Percentiles rank a stretch among this genome's conserved stretches.
Conservation (phyloP, 148 eudicot species). For the Vaccinium myrtillus region DNA sequence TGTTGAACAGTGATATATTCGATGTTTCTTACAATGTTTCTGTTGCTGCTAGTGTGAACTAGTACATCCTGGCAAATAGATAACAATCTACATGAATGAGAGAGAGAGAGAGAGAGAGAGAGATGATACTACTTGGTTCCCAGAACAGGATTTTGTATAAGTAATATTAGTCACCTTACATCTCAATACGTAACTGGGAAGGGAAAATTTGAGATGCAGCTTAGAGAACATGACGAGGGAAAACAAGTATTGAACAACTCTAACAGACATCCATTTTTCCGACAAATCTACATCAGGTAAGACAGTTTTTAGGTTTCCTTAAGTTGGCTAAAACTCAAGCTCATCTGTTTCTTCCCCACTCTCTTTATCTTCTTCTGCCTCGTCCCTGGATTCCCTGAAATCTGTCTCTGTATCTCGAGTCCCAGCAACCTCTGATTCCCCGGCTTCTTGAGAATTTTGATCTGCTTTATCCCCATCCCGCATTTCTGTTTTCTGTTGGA, state of each 20-base stretch:
- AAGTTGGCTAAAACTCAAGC: slow-evolving; percentile 14
- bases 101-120: not conserved
- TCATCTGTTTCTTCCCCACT: slow-evolving; percentile 20
- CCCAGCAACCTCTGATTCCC: not conserved
- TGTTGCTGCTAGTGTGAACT: not conserved
- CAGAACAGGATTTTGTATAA: not conserved
- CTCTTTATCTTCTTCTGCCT: slow-evolving; percentile 16
- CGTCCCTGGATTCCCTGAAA: slow-evolving; percentile 3
- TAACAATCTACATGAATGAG: not conserved
- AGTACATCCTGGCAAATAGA: not conserved
- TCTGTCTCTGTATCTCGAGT: slow-evolving; percentile 16
- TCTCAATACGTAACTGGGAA: not conserved
- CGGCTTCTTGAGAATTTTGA: not conserved
- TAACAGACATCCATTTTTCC: not conserved
- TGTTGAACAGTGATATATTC: not conserved
- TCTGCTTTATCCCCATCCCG: slow-evolving; percentile 7
- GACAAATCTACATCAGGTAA: not conserved
- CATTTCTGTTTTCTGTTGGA: slow-evolving; percentile 13
- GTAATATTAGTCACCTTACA: not conserved
- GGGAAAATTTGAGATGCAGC: not conserved
- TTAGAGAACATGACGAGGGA: not conserved
- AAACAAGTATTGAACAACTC: not conserved
- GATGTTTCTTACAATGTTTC: not conserved
- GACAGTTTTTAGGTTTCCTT: not conserved
- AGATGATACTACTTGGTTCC: not conserved